Evolutionary conservation across 208 protist species (phyloP).

Genomic region (Tetramitus jugosus): DNA sequence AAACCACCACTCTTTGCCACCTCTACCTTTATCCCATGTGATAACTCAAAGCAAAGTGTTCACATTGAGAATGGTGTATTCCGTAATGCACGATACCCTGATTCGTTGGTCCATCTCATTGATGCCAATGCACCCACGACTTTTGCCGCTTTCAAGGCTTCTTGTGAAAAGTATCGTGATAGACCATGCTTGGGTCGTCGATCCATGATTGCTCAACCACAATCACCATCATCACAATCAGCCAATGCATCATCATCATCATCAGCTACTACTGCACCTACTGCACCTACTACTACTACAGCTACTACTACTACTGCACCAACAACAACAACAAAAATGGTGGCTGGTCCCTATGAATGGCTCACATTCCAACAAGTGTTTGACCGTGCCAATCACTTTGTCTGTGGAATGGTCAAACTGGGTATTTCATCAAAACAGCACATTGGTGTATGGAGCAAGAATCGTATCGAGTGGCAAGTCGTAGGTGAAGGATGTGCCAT

Average conservation of each 20-base stretch:
- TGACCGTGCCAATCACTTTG: neutral
- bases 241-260: no score
- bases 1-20: no score
- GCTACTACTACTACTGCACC: no score
- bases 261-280: no score
- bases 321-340: no score
- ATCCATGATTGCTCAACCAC: no score
- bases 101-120: neutral
- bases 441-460: slow-evolving; percentile 18
- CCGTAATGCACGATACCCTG: neutral
- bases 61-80: no score
- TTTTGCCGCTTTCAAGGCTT: neutral
- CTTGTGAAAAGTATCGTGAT: neutral
- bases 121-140: neutral
- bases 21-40: no score
- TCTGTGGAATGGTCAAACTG: neutral
- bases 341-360: slow-evolving; percentile 13
- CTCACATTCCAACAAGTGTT: neutral
- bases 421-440: slow-evolving; percentile 9
- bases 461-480: slow-evolving; percentile 19
- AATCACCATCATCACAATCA: no score
- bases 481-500: neutral
- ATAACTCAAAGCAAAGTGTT: no score
- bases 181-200: neutral
- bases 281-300: no score